These are phyloP conservation scores for Salix udensis DNA, from an alignment of 345 rosid genomes.

Conservation along the genomic window DNA sequence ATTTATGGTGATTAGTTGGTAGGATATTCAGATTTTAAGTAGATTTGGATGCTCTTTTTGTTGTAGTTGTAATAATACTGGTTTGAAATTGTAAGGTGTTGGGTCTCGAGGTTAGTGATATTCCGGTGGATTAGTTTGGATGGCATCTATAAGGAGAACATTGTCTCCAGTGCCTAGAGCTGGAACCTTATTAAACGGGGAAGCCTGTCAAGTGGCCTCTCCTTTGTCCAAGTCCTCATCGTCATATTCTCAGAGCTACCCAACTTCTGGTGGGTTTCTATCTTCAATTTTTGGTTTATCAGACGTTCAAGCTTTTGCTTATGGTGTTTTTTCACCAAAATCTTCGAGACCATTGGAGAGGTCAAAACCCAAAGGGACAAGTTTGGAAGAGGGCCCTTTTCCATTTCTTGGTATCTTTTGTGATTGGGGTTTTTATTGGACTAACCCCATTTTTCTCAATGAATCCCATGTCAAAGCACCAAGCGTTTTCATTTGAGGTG, in stretches of 20 bases:
- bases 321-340: conserved; percentile 35
- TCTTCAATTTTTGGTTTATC: conserved; percentile 35
- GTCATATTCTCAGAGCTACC: conserved; percentile 25
- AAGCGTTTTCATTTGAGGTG: conserved; percentile 38
- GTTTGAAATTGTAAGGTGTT: background rate
- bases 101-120: background rate
- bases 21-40: background rate
- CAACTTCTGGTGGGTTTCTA: conserved; percentile 33
- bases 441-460: conserved; percentile 37
- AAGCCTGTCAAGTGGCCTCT: conserved; percentile 50
- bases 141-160: conserved; percentile 66
- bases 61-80: background rate
- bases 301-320: conserved; percentile 37
- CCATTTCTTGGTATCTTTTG: conserved; percentile 49
- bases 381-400: conserved; percentile 48
- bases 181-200: conserved; percentile 40
- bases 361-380: conserved; percentile 43
- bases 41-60: conserved; percentile 14
- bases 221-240: conserved; percentile 48
- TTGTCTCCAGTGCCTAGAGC: conserved; percentile 50
- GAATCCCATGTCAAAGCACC: conserved; percentile 28
- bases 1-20: background rate
- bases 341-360: conserved; percentile 42
- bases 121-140: conserved; percentile 19
- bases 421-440: conserved; percentile 50